A percentile compares a stretch with the other conserved stretches of the same genome.
These are phyloP conservation scores for Musa troglodytarum DNA, from an alignment of 176 grass and related monocot species.

Conservation along the genomic window DNA sequence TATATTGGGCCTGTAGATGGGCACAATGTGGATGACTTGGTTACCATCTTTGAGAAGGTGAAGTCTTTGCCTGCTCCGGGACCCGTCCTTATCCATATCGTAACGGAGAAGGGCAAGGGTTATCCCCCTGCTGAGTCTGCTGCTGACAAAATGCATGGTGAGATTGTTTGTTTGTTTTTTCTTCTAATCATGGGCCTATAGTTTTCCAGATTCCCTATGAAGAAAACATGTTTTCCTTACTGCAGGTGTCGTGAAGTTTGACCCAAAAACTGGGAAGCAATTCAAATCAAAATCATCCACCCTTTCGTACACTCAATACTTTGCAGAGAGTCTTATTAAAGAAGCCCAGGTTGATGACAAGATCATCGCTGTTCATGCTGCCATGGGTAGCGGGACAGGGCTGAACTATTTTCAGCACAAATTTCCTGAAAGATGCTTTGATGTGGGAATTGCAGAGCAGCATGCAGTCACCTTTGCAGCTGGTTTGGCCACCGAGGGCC, in stretches of 20 bases:
- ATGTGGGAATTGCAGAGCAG: constrained; percentile 97
- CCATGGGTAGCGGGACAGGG: constrained; percentile 92
- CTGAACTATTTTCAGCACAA: constrained; percentile 88
- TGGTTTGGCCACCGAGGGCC: constrained; percentile 67
- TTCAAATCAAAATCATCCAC: constrained; percentile 37
- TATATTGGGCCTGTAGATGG: constrained; percentile 96
- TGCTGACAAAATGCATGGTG: constrained; percentile 82
- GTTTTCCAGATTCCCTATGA: not conserved
- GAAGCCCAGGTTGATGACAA: constrained; percentile 58
- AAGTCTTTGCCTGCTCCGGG: constrained; percentile 75
- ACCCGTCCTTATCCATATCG: constrained; percentile 74
- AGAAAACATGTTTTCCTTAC: not conserved
- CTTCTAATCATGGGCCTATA: not conserved
- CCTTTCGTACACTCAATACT: constrained; percentile 79
- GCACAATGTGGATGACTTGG: constrained; percentile 68
- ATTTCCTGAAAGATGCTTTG: constrained; percentile 93
- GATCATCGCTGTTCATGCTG: constrained; percentile 90
- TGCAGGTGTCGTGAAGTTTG: constrained; percentile 74
- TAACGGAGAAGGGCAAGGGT: constrained; percentile 88
- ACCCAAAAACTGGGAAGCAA: constrained; percentile 63
- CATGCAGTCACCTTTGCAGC: constrained; percentile 92
- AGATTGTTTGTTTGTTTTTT: not conserved
- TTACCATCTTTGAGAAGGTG: constrained; percentile 71
- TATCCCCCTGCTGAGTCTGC: constrained; percentile 85
- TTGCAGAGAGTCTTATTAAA: constrained; percentile 63